phyloP scores from a whole-genome alignment of 129 eudicot genomes.

The Flaveria ramosissima region DNA sequence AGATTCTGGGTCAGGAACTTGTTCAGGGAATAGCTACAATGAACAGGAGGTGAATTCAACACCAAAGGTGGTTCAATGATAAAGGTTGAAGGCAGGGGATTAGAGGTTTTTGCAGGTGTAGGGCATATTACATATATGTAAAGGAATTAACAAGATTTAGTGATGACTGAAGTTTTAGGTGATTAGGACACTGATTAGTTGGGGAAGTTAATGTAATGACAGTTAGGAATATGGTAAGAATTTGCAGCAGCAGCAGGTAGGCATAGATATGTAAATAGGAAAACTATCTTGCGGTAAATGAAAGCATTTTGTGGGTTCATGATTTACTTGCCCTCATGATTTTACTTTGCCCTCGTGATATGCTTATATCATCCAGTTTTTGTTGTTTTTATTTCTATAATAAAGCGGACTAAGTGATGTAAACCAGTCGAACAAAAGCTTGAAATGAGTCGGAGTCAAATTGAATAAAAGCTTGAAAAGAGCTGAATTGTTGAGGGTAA shows the following conservation, averaged over 20 bases:
- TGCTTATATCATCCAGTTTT: no score
- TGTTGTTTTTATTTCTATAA: no score
- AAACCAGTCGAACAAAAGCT: no score
- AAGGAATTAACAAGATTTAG: conserved; percentile 21
- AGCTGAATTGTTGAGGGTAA: no score
- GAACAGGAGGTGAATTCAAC: conserved; percentile 23
- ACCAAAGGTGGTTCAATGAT: background rate
- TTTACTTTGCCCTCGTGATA: no score
- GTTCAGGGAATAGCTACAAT: conserved; percentile 22
- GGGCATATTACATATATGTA: conserved; percentile 23
- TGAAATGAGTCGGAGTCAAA: no score
- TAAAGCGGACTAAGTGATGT: no score
- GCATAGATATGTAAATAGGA: conserved; percentile 3
- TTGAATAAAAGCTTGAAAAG: no score
- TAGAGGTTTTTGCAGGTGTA: conserved; percentile 17
- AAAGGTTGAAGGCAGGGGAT: background rate
- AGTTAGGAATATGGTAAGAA: conserved; percentile 14
- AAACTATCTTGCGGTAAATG: conserved; percentile 15
- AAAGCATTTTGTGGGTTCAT: background rate
- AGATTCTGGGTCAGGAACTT: conserved; percentile 25
- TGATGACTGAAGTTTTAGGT: no score
- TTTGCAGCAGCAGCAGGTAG: conserved; percentile 3
- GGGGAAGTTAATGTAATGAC: background rate
- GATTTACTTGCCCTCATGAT: background rate
- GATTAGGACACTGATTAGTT: conserved; percentile 9